phyloP scores from a whole-genome alignment of 2,329 filamentous ascomycete species.

The Fusarium sp. region DNA sequence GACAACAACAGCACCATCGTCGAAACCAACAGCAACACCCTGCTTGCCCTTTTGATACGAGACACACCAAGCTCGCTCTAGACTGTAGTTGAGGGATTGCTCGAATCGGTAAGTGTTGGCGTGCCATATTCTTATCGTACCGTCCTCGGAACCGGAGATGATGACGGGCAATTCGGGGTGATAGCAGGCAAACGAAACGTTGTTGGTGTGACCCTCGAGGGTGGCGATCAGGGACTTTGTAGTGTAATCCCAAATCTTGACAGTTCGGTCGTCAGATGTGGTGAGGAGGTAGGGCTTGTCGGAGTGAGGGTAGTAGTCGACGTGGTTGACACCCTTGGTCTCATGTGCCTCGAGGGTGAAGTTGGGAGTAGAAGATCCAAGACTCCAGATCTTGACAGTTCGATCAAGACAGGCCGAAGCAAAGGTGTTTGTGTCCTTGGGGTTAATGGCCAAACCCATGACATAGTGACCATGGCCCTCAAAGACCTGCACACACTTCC shows the following conservation, averaged over 20 bases:
- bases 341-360: slow-evolving; percentile 98
- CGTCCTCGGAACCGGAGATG: slow-evolving; percentile 97
- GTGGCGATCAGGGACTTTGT: slow-evolving; percentile 97
- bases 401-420: slow-evolving; percentile 95
- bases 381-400: slow-evolving; percentile 97
- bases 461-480: slow-evolving; percentile 97
- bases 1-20: slow-evolving; percentile 96
- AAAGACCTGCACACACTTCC: slow-evolving; percentile 97
- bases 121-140: slow-evolving; percentile 98
- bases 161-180: slow-evolving; percentile 97
- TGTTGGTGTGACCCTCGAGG: slow-evolving; percentile 95
- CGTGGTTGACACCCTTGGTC: slow-evolving; percentile 96
- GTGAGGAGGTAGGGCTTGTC: slow-evolving; percentile 91
- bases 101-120: slow-evolving; percentile 97
- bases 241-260: slow-evolving; percentile 99
- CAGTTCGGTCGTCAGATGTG: slow-evolving; percentile 93
- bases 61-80: slow-evolving; percentile 98
- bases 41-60: slow-evolving; percentile 95
- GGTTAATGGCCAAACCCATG: slow-evolving; percentile 96
- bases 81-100: slow-evolving; percentile 93
- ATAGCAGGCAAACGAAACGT: slow-evolving; percentile 97
- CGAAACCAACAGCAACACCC: slow-evolving; percentile 93
- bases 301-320: slow-evolving; percentile 85
- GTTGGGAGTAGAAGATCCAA: slow-evolving; percentile 93
- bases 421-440: slow-evolving; percentile 93